Base-by-base conservation (phyloP, 257 asterid genomes). In the Primulina huaijiensis region DNA sequence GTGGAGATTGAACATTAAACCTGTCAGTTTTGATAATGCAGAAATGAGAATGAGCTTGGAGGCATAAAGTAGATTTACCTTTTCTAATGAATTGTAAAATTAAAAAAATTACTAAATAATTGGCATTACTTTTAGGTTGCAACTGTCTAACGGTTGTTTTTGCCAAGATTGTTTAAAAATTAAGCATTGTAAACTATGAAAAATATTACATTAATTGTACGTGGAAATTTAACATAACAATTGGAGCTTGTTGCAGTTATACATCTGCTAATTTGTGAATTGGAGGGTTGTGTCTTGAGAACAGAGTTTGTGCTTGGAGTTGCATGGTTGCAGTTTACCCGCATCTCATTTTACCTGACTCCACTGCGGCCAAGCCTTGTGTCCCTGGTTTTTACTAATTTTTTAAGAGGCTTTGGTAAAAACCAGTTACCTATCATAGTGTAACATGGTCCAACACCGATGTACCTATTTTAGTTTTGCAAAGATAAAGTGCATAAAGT, bases 1-100 rank as follows among this genome's bases (percentile, higher is more conserved):
- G 17, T 19, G 67, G 62, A 30, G 72, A 40, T 53, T 71, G 33
- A 60, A n/a, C 65, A 67, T 21, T 40, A 62, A 27, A 59, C 27
- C 63, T 55, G 33, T 25, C 16, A 38, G 50, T 38, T 5, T 38
- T 38, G 7, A 16, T 2, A 67, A 30, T 30, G 5, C 25, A 37
- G 65, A 64, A 55, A 61, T 8, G 21, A 68, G 16, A 59, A 62
- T 59, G 65, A 34, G 25, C 3, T 60, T 60, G 68, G 19, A 62
- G 43, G 56, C 43, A 21, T 31, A 62, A 20, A 10, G 16, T 58
- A 10, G 61, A 61, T 20, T 31, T 64, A 30, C 23, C 64, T 29
- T 19, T 57, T 20, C 35, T 43, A 31, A 34, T 71, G 9, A 65
- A 40, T 58, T 62, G 17, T 37, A n/a, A 60, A 35, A 40, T 10